A percentile compares a stretch with the other conserved stretches of the same genome.
phyloP scores from a whole-genome alignment of 805 yeast genomes.

The Schwanniomyces pseudopolymorphus region DNA sequence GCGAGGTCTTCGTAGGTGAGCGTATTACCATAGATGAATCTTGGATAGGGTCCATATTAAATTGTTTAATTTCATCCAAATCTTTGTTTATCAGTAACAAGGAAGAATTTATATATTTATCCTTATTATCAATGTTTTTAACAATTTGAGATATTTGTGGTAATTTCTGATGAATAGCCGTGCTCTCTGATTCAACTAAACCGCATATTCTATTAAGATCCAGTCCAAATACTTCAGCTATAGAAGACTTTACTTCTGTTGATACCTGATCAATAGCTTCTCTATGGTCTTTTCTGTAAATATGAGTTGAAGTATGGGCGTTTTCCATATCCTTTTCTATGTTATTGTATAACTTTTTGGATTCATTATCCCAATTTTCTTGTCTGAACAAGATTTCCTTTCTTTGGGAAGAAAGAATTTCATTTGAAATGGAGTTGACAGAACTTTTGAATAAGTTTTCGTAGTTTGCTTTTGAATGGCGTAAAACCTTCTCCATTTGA shows the following conservation, averaged over 20 bases:
- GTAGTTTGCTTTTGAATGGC: slow-evolving; percentile 4
- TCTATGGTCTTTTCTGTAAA: slow-evolving; percentile 3
- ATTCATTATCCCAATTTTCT: slow-evolving; percentile 10
- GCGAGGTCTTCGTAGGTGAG: slow-evolving; percentile 1
- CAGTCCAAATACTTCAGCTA: slow-evolving; percentile 6
- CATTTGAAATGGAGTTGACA: slow-evolving; percentile 7
- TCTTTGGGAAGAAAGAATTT: slow-evolving; percentile 6
- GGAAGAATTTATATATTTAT: not conserved
- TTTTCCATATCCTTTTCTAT: slow-evolving; percentile 3
- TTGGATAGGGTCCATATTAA: slow-evolving; percentile 3
- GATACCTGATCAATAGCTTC: slow-evolving; percentile 7
- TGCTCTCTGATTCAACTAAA: slow-evolving; percentile 1
- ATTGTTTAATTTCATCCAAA: slow-evolving; percentile 5
- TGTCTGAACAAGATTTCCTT: slow-evolving; percentile 7
- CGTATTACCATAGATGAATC: not conserved
- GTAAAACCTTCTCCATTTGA: slow-evolving; percentile 5
- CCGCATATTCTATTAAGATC: slow-evolving; percentile 6
- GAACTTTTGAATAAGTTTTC: slow-evolving; percentile 9
- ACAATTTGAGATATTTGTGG: slow-evolving; percentile 6
- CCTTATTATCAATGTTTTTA: slow-evolving; percentile 7
- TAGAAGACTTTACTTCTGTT: slow-evolving; percentile 6
- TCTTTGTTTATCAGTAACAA: slow-evolving; percentile 2
- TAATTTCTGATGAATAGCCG: not conserved
- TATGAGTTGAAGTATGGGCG: not conserved
- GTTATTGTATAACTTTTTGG: slow-evolving; percentile 9